These are phyloP conservation scores for Linnemannia exigua DNA, from an alignment of 192 early-diverging fungal genomes.

Conservation along the genomic window DNA sequence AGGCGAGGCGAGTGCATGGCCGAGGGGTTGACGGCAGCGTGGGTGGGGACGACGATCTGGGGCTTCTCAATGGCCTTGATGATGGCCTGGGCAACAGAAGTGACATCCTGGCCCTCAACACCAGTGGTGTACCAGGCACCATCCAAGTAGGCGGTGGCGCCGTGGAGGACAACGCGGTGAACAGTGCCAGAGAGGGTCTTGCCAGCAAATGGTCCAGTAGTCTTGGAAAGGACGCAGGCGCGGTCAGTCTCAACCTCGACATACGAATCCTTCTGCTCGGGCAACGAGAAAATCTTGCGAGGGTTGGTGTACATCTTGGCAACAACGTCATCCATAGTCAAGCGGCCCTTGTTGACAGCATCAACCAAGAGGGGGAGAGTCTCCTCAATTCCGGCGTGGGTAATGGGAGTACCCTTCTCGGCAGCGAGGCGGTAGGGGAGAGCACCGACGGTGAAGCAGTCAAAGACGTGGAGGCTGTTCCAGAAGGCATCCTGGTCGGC, in stretches of 20 bases:
- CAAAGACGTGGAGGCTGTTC: slow-evolving; percentile 84
- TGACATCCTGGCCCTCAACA: slow-evolving; percentile 63
- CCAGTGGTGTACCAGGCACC: slow-evolving; percentile 67
- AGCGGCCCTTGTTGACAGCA: slow-evolving; percentile 83
- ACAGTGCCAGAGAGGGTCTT: slow-evolving; percentile 78
- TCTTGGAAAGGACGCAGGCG: slow-evolving; percentile 60
- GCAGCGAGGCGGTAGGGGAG: slow-evolving; percentile 73
- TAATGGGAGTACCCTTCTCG: slow-evolving; percentile 63
- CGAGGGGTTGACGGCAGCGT: slow-evolving; percentile 9
- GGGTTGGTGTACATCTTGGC: slow-evolving; percentile 88
- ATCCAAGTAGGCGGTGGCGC: slow-evolving; percentile 90
- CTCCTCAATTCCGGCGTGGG: slow-evolving; percentile 73
- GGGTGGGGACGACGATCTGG: background rate
- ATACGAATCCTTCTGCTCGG: slow-evolving; percentile 94
- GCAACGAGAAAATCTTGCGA: slow-evolving; percentile 90
- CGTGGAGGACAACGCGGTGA: slow-evolving; percentile 91
- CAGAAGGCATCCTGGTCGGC: slow-evolving; percentile 84
- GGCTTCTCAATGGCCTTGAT: slow-evolving; percentile 46
- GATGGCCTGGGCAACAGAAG: slow-evolving; percentile 54
- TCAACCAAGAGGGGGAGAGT: slow-evolving; percentile 84
- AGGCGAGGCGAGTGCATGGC: slow-evolving; percentile 51
- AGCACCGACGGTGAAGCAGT: slow-evolving; percentile 92
- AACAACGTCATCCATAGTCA: slow-evolving; percentile 84
- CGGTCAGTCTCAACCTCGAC: slow-evolving; percentile 95
- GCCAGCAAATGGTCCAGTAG: slow-evolving; percentile 69